These are phyloP conservation scores for Ustilago trichophora DNA, from an alignment of 1,284 basidiomycete genomes.

Conservation along the genomic window DNA sequence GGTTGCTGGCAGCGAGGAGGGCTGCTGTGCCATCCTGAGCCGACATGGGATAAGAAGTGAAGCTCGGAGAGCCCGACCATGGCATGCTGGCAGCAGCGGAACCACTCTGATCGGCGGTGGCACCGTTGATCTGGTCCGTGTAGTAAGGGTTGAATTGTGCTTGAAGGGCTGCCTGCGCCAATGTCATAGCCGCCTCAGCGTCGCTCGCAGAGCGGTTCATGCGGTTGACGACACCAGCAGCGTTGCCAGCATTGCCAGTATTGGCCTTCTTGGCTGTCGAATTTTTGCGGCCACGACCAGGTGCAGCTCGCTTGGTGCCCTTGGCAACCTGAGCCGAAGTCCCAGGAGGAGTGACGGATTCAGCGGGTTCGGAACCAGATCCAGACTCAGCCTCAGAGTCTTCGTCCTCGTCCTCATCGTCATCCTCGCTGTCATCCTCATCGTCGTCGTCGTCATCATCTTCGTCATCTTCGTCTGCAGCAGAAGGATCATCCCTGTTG, in stretches of 20 bases:
- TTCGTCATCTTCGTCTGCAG: conserved; percentile 25
- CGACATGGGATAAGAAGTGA: conserved; percentile 32
- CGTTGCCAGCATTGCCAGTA: conserved; percentile 42
- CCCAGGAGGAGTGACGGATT: conserved; percentile 31
- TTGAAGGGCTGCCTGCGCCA: conserved; percentile 52
- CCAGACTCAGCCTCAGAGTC: conserved; percentile 31
- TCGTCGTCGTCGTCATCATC: conserved; percentile 54
- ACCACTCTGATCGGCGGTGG: conserved; percentile 3
- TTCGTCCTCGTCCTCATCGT: conserved; percentile 29
- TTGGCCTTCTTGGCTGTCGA: conserved; percentile 43
- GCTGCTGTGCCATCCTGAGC: conserved; percentile 46
- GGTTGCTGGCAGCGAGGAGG: conserved; percentile 45
- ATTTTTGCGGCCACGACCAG: conserved; percentile 37
- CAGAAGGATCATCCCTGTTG: conserved; percentile 16
- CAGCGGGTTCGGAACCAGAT: conserved; percentile 32
- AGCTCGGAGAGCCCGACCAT: conserved; percentile 23
- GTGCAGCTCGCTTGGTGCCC: conserved; percentile 39
- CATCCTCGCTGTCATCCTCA: conserved; percentile 43
- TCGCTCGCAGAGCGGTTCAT: conserved; percentile 54
- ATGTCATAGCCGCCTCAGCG: conserved; percentile 56
- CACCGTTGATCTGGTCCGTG: conserved; percentile 32
- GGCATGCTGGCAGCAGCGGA: conserved; percentile 18
- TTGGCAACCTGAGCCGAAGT: conserved; percentile 33
- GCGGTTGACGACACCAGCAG: conserved; percentile 32
- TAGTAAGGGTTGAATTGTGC: conserved; percentile 53